Percentiles rank a stretch among this genome's conserved stretches.
Conservation (phyloP, 1,284 basidiomycete genomes). For the Exobasidium cylindrosporum region DNA sequence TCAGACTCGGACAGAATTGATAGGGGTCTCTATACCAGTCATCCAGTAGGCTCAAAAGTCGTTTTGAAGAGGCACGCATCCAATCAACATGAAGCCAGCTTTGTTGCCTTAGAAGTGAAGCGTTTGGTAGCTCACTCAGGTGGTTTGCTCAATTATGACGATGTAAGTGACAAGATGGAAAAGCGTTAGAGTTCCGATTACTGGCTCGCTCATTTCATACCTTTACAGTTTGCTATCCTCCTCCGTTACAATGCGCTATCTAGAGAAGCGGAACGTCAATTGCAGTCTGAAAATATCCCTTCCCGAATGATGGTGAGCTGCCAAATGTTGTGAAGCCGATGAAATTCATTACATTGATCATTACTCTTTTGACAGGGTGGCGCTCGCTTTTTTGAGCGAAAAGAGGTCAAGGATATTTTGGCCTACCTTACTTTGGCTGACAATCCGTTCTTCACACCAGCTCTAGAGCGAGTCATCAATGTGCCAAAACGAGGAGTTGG, state of each 20-base stretch:
- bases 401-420: conserved; percentile 75
- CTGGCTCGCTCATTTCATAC: conserved; percentile 15
- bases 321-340: neutral
- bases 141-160: conserved; percentile 69
- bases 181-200: conserved; percentile 49
- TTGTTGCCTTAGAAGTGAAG: conserved; percentile 75
- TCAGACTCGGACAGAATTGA: conserved; percentile 70
- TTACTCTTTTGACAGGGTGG: conserved; percentile 60
- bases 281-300: conserved; percentile 76
- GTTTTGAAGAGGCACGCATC: conserved; percentile 32
- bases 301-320: conserved; percentile 63
- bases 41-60: conserved; percentile 64
- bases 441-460: conserved; percentile 69
- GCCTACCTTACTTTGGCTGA: conserved; percentile 71
- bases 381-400: conserved; percentile 80
- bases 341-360: neutral
- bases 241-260: conserved; percentile 76
- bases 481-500: conserved; percentile 73
- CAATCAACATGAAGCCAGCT: conserved; percentile 36
- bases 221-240: conserved; percentile 60
- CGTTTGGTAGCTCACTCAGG: conserved; percentile 71
- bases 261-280: conserved; percentile 70
- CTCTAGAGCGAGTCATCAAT: conserved; percentile 75
- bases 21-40: conserved; percentile 73
- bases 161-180: conserved; percentile 65